Base-by-base conservation (phyloP, 805 yeast genomes). In the Wilhelminamyces savonicus region DNA sequence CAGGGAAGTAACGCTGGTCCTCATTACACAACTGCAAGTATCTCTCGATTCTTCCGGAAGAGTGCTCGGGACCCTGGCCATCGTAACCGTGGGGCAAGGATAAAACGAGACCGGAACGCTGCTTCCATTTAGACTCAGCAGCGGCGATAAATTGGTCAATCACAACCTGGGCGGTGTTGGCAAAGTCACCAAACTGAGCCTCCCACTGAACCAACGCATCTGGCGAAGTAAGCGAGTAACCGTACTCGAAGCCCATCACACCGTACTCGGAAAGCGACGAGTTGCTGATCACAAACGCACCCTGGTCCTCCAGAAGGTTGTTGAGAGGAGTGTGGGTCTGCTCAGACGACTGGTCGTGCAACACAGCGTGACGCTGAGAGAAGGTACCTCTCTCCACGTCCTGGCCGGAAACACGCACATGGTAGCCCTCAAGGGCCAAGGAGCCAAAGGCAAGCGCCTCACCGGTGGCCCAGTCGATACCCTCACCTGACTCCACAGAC, bases 321-420 rank as follows among this genome's bases (percentile, higher is more conserved):
- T 82, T 75, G 59, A 92, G 74, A 50, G 98, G 97, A 36, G 86
- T 80, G 67, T 82, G 78, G 17, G 84, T 78, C 27, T 66, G 65
- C 63, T 88, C 97, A 28, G 83, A 78, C 32, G 76, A 69, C 69
- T 92, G 99, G 63, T 92, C 98, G 60, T 92, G 98, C 59, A 92
- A 71, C 27, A 92, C 97, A 35, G 97, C 90, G 57, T 92, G 99
- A 69, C 99, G 90, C 71, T 92, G 99, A 32, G 98, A 92, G 76
- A 92, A 90, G 23, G 99, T 92, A 72, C 99, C 99, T 78, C 99
- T 87, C 75, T 92, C 98, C 44, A 92, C 97, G 76, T 92, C 99
- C 72, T 92, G 97, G 59, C 99, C 99, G 27, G 96, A 84, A 29
- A 92, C 82, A 72, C 99, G 84, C 37, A 92, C 94, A 50, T 90